Evolutionary conservation across 2,329 filamentous ascomycete species (phyloP), one percentile per base, ranked within the genome.

Genomic region (Kalmusia sp.): DNA sequence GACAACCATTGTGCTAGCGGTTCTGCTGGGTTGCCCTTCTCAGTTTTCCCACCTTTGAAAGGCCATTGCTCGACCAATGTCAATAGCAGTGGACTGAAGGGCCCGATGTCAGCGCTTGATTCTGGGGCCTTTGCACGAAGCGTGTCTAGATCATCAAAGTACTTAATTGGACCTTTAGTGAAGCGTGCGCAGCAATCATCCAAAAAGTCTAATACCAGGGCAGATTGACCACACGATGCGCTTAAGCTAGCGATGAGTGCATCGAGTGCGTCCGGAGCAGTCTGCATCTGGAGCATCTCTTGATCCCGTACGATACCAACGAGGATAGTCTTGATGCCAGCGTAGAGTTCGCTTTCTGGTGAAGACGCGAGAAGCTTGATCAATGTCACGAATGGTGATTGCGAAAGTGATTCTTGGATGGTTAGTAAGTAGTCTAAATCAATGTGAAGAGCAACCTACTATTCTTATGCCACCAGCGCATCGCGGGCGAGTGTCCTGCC

Each of bases 391-490:
- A 92, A 91, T 0, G 90, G 89, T 3, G 89, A 91, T 33, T 84
- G 77, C 19, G 70, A 70, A n/a, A 89, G 78, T 1, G 81, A 81
- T 59, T 89, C 84, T 53, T 79, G 19, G 31, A 28, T 9, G 21
- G 40, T 68, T 52, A 65, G 56, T 37, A 19, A 38, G 24, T 30
- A 39, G 4, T 22, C 15, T 12, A 14, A n/a, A 9, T 19, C 2
- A 17, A 21, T 21, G 3, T 22, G 4, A 40, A 19, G 4, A 17
- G 14, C 19, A 19, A 59, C 73, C 62, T 70, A 77, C 81, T 84
- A 55, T 82, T 79, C 67, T 90, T 93, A 57, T 89, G 83, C 78
- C 95, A 97, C 93, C 93, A 98, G 57, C 89, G 87, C 87, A 96
- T 95, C 5, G 88, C 87, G 0, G 90, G 87, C 3, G 92, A 96